Evolutionary conservation across 768 basidiomycete species (phyloP).

Genomic region (Boletus subcaerulescens): DNA sequence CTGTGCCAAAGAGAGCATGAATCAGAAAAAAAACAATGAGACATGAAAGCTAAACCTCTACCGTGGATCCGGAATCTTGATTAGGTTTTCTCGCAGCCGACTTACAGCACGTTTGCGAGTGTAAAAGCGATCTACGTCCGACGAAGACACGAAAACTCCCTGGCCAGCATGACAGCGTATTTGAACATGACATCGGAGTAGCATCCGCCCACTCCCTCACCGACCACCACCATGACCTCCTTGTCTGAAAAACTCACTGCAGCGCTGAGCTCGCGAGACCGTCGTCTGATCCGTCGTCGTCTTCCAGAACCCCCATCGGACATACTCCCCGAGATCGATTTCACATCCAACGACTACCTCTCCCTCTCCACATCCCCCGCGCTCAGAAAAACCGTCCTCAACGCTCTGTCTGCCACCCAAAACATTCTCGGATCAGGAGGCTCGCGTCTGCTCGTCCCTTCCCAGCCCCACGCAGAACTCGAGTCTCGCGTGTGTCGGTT

Average conservation of each 20-base stretch:
- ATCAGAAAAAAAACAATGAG: no score
- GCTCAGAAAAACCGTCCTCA: conserved; percentile 59
- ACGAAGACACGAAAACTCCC: no score
- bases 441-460: conserved; percentile 75
- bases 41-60: no score
- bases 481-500: conserved; percentile 67
- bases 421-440: conserved; percentile 82
- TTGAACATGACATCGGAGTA: no score
- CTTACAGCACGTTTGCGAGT: no score
- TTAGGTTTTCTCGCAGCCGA: no score
- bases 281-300: conserved; percentile 64
- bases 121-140: background rate
- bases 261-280: conserved; percentile 62
- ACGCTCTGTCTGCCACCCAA: conserved; percentile 45
- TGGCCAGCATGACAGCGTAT: no score
- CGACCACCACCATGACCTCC: conserved; percentile 14
- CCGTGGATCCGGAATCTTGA: no score
- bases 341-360: conserved; percentile 93
- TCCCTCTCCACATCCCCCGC: conserved; percentile 62
- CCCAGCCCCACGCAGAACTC: conserved; percentile 55
- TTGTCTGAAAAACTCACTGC: conserved; percentile 42
- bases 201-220: no score
- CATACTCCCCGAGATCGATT: conserved; percentile 46
- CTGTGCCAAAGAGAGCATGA: no score
- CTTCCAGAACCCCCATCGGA: conserved; percentile 55